phyloP scores from a whole-genome alignment of 2,329 filamentous ascomycete genomes.

The Aspergillus alliaceus region DNA sequence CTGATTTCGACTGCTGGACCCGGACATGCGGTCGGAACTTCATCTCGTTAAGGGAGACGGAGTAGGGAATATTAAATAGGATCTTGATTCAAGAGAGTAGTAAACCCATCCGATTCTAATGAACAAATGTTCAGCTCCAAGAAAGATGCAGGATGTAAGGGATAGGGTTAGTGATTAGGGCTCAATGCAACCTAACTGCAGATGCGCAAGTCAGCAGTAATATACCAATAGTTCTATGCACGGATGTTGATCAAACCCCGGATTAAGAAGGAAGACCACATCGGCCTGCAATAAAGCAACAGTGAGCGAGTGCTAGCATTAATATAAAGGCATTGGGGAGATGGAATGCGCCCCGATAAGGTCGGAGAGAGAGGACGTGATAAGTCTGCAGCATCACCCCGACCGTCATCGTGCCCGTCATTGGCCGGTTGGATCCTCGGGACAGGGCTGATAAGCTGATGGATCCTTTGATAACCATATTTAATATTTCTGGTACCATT shows the following conservation, averaged over 20 bases:
- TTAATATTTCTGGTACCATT: background rate
- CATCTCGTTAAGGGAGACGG: too few relatives aligned
- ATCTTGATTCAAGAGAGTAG: background rate
- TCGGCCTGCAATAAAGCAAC: background rate
- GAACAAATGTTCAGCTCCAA: background rate
- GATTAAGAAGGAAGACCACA: background rate
- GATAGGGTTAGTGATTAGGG: background rate
- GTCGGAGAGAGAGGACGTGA: background rate
- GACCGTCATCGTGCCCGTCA: background rate
- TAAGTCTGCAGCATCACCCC: background rate
- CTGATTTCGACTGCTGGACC: slow-evolving; percentile 47
- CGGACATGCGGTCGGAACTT: slow-evolving; percentile 29
- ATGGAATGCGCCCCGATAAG: background rate
- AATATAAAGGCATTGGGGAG: background rate
- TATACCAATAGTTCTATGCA: background rate
- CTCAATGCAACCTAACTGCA: background rate
- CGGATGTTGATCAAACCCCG: background rate
- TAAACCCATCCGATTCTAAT: background rate
- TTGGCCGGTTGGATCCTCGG: background rate
- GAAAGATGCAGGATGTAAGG: background rate
- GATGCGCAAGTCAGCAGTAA: background rate
- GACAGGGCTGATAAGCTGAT: background rate
- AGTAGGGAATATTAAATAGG: too few relatives aligned
- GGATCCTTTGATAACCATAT: background rate
- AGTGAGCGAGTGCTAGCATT: background rate